These are phyloP conservation scores for Heritiera fomes DNA, from an alignment of 345 rosid genomes.

Conservation along the genomic window DNA sequence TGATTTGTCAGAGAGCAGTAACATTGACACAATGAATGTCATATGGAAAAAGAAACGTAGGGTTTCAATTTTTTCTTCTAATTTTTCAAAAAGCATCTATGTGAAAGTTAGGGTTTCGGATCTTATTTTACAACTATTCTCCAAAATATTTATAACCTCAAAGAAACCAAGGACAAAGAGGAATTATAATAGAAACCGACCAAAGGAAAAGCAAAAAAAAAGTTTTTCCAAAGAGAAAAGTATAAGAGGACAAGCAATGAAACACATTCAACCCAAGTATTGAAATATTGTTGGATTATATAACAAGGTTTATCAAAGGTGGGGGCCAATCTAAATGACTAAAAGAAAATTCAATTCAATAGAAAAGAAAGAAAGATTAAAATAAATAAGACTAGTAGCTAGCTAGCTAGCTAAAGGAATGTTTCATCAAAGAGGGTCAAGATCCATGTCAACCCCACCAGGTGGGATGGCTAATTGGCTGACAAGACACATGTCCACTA, in stretches of 20 bases:
- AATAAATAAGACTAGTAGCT: not conserved
- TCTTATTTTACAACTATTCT: constrained; percentile 3
- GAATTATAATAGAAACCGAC: constrained; percentile 10
- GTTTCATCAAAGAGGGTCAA: constrained; percentile 28
- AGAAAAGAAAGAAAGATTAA: not conserved
- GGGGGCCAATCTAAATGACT: constrained; percentile 7
- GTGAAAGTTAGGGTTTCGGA: not conserved
- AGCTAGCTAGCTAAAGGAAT: constrained; percentile 11
- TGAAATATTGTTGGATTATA: constrained; percentile 12
- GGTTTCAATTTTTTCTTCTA: not conserved
- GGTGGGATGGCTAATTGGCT: constrained; percentile 14
- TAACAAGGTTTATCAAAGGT: not conserved
- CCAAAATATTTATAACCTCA: not conserved
- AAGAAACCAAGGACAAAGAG: not conserved
- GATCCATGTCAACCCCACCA: constrained; percentile 27
- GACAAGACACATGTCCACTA: constrained; percentile 26
- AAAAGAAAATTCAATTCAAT: not conserved
- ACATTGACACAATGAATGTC: not conserved
- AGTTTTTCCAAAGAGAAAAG: not conserved
- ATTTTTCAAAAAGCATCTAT: not conserved
- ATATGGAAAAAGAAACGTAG: not conserved
- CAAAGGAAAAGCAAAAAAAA: not conserved
- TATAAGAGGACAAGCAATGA: constrained; percentile 20
- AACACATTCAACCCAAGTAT: constrained; percentile 22
- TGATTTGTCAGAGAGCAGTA: not conserved